Evolutionary conservation across 495 filamentous ascomycete species (phyloP), one percentile per base, ranked within the genome.

Genomic region (Tuber aestivum): DNA sequence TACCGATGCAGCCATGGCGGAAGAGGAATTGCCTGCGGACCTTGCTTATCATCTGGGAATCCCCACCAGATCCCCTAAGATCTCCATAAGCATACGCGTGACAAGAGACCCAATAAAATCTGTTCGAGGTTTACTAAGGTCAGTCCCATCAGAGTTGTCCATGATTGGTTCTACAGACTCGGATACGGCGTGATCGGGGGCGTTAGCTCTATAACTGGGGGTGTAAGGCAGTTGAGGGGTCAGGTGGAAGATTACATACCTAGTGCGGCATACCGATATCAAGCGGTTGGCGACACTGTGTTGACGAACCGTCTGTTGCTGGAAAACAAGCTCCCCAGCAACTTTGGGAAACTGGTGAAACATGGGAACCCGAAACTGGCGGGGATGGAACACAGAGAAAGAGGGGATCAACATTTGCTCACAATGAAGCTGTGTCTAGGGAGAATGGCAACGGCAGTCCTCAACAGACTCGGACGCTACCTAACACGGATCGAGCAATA

Each of bases 21-120:
- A 16, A 7, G 77, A 79, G 32, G 76, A 75, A 65, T 80, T 69
- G 74, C 74, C 12, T 44, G 68, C 41, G 89, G 87, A 38, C 85
- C 87, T 72, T 95, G 96, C 74, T 82, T 94, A 74, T 95, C 90
- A 80, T 90, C 92, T n/a, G 94, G 94, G 71, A 88, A 94, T 76
- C 92, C 93, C 75, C 91, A 97, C 76, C 88, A 95, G 78, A 87
- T 92, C 21, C 91, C 80, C 1, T 50, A 75, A 45, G 78, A 74
- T 35, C 65, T 77, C 38, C 78, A 48, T 21, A 73, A 75, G 69
- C 74, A 56, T 41, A 77, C 41, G 18, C 72, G 71, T 7, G 73
- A 76, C 74, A 86, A 71, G 78, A 88, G 85, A 74, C 83, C 78
- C 80, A 83, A 72, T 40, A 84, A 81, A 75, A 86, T 80, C 78